Evolutionary conservation across 768 basidiomycete genomes (phyloP).

Genomic region (Hypsizygus marmoreus): DNA sequence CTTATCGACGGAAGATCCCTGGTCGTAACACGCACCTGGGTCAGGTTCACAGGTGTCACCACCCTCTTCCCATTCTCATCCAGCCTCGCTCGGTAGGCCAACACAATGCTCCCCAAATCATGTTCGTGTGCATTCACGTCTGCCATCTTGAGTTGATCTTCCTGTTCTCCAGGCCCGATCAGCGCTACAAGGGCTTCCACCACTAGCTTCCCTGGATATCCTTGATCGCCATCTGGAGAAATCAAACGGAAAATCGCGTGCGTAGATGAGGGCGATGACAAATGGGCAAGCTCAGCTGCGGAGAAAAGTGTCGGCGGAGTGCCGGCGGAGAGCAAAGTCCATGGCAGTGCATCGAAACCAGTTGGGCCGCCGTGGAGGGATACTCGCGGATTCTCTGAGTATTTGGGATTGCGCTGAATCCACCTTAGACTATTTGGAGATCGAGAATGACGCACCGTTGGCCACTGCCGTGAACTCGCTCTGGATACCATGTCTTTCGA

Average conservation of each 20-base stretch:
- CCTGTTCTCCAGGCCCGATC: constrained; percentile 37
- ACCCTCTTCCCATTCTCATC: constrained; percentile 41
- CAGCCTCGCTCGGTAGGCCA: constrained; percentile 74
- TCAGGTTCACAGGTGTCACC: constrained; percentile 76
- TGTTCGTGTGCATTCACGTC: constrained; percentile 36
- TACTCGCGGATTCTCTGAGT: constrained; percentile 50
- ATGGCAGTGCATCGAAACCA: constrained; percentile 62
- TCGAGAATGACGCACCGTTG: constrained; percentile 35
- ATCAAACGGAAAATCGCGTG: constrained; percentile 58
- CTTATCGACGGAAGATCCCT: neutral
- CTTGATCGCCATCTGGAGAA: constrained; percentile 70
- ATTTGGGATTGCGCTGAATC: neutral
- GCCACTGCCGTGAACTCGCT: constrained; percentile 46
- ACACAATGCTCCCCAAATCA: constrained; percentile 62
- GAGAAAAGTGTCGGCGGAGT: constrained; percentile 55
- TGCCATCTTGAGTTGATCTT: constrained; percentile 17
- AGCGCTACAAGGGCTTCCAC: constrained; percentile 60
- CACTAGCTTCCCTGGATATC: constrained; percentile 62
- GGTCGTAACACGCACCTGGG: constrained; percentile 51
- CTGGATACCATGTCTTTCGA: constrained; percentile 55
- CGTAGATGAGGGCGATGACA: constrained; percentile 33
- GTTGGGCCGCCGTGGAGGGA: constrained; percentile 73
- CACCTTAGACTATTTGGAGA: neutral
- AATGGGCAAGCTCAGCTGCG: constrained; percentile 48
- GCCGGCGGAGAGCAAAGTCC: constrained; percentile 46